These are phyloP conservation scores for Cerioporus squamosus DNA, from an alignment of 1,284 basidiomycete species.

Conservation along the genomic window DNA sequence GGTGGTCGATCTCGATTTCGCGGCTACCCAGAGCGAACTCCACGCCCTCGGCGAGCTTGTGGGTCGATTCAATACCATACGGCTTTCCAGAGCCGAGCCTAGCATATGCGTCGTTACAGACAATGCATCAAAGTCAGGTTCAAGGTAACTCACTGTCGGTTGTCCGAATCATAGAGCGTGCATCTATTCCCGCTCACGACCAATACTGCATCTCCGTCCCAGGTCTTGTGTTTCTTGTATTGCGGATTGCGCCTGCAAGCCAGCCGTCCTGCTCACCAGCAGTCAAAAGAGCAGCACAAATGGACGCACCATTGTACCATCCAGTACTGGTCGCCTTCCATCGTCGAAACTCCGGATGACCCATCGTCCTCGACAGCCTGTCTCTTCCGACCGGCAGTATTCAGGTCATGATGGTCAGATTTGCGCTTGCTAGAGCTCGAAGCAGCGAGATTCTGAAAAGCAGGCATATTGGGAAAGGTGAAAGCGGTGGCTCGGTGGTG, in stretches of 20 bases:
- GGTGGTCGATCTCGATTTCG: slow-evolving; percentile 71
- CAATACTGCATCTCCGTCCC: slow-evolving; percentile 85
- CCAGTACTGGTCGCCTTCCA: slow-evolving; percentile 54
- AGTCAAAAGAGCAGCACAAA: neutral
- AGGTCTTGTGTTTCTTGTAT: slow-evolving; percentile 88
- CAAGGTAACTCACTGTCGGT: slow-evolving; percentile 52
- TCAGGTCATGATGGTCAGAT: slow-evolving; percentile 29
- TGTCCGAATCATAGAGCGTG: slow-evolving; percentile 63
- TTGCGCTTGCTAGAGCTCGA: slow-evolving; percentile 34
- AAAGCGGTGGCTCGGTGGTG: neutral
- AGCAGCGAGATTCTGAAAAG: slow-evolving; percentile 25
- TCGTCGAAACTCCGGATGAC: slow-evolving; percentile 9
- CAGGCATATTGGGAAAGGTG: slow-evolving; percentile 22
- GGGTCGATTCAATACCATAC: slow-evolving; percentile 38
- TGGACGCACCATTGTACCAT: slow-evolving; percentile 69
- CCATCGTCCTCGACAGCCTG: slow-evolving; percentile 32
- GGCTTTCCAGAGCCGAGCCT: slow-evolving; percentile 34
- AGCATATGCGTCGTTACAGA: neutral
- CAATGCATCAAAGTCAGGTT: slow-evolving; percentile 28
- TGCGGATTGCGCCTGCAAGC: slow-evolving; percentile 73
- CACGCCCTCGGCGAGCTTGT: slow-evolving; percentile 49
- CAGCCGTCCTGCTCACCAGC: neutral
- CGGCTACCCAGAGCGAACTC: slow-evolving; percentile 67
- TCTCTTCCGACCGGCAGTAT: slow-evolving; percentile 39
- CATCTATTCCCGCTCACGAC: slow-evolving; percentile 53